Percentiles rank a stretch among this genome's conserved stretches.
Evolutionary conservation across 1,139 yeast species (phyloP).

Genomic region (Nadsonia starkeyi-henricii): DNA sequence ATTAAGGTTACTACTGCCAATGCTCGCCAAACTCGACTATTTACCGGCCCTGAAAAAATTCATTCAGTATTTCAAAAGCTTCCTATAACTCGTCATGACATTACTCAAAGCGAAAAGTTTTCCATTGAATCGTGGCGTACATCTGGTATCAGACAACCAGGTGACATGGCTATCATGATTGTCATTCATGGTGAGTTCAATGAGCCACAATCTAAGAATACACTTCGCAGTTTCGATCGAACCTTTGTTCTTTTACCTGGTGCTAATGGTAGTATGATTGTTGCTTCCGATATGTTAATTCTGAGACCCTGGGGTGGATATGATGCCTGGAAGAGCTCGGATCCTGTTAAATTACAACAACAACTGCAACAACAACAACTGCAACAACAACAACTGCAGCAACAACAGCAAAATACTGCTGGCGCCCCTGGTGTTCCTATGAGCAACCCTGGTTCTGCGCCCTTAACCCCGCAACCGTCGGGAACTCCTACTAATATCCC

Average conservation of each 20-base stretch:
- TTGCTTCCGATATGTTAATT: slow-evolving; percentile 71
- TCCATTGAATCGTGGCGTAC: slow-evolving; percentile 65
- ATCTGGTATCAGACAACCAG: slow-evolving; percentile 30
- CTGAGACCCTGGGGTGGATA: slow-evolving; percentile 49
- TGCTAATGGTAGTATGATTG: slow-evolving; percentile 52
- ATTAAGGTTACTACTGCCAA: slow-evolving; percentile 48
- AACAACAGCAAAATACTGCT: slow-evolving; percentile 4
- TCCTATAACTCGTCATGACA: slow-evolving; percentile 64
- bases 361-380: slow-evolving; percentile 6
- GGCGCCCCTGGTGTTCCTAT: slow-evolving; percentile 10
- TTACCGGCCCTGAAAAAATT: slow-evolving; percentile 61
- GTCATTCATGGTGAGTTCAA: slow-evolving; percentile 74
- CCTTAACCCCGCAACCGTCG: slow-evolving; percentile 12
- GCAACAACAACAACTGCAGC: slow-evolving; percentile 9
- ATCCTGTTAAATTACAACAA: slow-evolving; percentile 11
- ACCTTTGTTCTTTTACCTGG: slow-evolving; percentile 61
- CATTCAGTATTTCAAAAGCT: slow-evolving; percentile 44
- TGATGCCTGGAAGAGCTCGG: slow-evolving; percentile 39
- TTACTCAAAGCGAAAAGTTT: slow-evolving; percentile 50
- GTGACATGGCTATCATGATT: slow-evolving; percentile 62
- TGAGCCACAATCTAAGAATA: slow-evolving; percentile 45
- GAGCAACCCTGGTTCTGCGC: slow-evolving; percentile 12
- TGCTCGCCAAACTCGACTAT: slow-evolving; percentile 44
- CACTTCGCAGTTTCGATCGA: slow-evolving; percentile 69
- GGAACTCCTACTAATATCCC: slow-evolving; percentile 8